Evolutionary conservation across 208 protist genomes (phyloP), one percentile per base, ranked within the genome.

Genomic region (Crithidia bombi): DNA sequence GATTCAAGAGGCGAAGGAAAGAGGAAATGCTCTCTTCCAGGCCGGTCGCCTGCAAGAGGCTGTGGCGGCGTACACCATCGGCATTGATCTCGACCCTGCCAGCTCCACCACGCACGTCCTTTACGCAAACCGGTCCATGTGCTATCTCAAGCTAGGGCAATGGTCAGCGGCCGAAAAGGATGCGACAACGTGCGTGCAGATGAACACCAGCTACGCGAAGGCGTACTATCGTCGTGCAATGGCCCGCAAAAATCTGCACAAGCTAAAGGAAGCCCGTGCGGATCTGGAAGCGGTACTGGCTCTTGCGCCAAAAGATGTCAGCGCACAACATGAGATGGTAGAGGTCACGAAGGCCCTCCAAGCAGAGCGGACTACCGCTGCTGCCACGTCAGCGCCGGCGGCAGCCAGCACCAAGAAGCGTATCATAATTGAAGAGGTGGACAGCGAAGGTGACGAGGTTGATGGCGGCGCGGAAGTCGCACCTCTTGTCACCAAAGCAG

Each of bases 201-300:
- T 94, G 78, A 92, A 94, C 63, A 79, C 78, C n/a, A 78, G 74
- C 19, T 95, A 96, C 57, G 75, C 87, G 10, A 97, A 97, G 77
- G 93, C 77, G 2, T 96, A 93, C 69, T 97, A 87, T 67, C 84
- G 93, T 38, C 85, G 93, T 25, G 93, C 90, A 25, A 66, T 96
- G 39, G 89, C 93, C 15, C 81, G 93, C 61, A 95, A 93, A 46
- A 79, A 89, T 49, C 78, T 94, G 32, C 73, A 77, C n/a, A 93
- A 95, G 47, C 62, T 95, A 39, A 87, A 82, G 69, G 93, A 91
- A n/a, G 87, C 93, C 1, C 81, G 91, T n/a, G 41, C 78, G 3
- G 93, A 97, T 66, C 65, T 95, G 39, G 91, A 96, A 68, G 78
- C 91, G 3, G 93, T 96, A 28, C 78, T 97, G 30, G 92, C 89